Evolutionary conservation across 2,329 filamentous ascomycete genomes (phyloP), one percentile per base, ranked within the genome.

Genomic region (Alternaria dauci): DNA sequence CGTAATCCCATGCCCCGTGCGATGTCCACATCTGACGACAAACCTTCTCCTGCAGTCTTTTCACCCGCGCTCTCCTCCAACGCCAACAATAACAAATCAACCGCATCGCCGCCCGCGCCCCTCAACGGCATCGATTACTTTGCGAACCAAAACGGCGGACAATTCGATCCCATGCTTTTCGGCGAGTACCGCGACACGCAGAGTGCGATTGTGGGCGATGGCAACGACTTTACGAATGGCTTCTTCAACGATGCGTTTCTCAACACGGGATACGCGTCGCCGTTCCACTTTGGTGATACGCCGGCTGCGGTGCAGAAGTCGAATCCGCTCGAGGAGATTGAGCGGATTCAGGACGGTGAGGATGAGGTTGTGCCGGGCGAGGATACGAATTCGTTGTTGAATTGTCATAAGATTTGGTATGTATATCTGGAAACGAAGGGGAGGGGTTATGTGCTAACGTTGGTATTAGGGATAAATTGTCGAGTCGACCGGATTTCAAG

Each of bases 351-450:
- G 76, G 87, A 92, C 58, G 85, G 89, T 8, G 91, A 94, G 8
- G 90, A 90, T 36, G 76, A 84, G 41, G 80, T 89, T 63, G 86
- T 88, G 16, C 87, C 87, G 9, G 85, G 82, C 9, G 85, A 86
- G 59, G 84, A 88, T 64, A 83, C 84, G 54, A 83, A 86, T 32
- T 84, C 90, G 68, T 85, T 92, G 73, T 84, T 97, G 71, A 93
- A 87, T 61, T 97, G 94, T 81, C 94, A 91, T 70, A 94, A 95
- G 76, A 94, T 98, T 52, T 98, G 94, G 94, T 97, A 87, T 75
- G 91, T 83, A 52, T 2, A 43, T 28, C 14, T 3, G 6, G 32
- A 18, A n/a, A 12, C 2, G 43, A 28, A 1, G 3, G 3, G 46
- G n/a, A n/a, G 14, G 32, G 1, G n/a, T 7, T 25, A 30, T 55